Evolutionary conservation across 495 filamentous ascomycete genomes (phyloP), one percentile per base, ranked within the genome.

Genomic region (Xylaria flabelliformis): DNA sequence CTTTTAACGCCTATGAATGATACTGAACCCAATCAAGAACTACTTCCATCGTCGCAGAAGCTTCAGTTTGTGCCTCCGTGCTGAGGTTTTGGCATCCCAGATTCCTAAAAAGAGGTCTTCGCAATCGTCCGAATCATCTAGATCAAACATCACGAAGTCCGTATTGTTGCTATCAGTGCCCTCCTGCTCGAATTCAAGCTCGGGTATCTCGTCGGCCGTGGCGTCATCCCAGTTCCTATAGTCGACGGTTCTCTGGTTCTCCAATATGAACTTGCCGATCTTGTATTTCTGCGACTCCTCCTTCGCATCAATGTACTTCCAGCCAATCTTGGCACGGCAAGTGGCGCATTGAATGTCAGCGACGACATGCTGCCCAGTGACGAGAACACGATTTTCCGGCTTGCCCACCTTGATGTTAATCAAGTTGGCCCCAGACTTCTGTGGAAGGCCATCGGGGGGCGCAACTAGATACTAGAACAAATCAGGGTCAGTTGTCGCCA

Each of bases 211-310:
- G 58, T 72, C 74, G 26, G 69, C 73, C 36, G 70, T 77, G 8
- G 78, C 76, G 42, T 88, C 86, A 77, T 97, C 93, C 92, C 92
- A 97, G 67, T 84, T 85, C n/a, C 87, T 84, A 59, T 84, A 87
- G 6, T 85, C 80, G 24, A 88, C 89, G 32, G 94, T 91, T 72
- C 91, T 85, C 78, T 90, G 90, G 42, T 91, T 94, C 83, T 98
- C 95, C 46, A 98, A 80, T n/a, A 98, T 97, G 75, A 95, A 97
- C 80, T 97, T 97, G 39, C 95, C 95, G 39, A 98, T 90, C 80
- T 98, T 98, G 82, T 98, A 98, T 67, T 88, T 86, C 80, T 98
- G 95, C 50, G 84, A 85, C 72, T 90, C 85, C 76, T 97, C 92
- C 66, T 91, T 90, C 0, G 95, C 95, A 55, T 89, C 89, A 65